Percentiles rank a stretch among this genome's conserved stretches.
These are phyloP conservation scores for Pythium monospermum DNA, from an alignment of 352 stramenopile genomes.

Conservation along the genomic window DNA sequence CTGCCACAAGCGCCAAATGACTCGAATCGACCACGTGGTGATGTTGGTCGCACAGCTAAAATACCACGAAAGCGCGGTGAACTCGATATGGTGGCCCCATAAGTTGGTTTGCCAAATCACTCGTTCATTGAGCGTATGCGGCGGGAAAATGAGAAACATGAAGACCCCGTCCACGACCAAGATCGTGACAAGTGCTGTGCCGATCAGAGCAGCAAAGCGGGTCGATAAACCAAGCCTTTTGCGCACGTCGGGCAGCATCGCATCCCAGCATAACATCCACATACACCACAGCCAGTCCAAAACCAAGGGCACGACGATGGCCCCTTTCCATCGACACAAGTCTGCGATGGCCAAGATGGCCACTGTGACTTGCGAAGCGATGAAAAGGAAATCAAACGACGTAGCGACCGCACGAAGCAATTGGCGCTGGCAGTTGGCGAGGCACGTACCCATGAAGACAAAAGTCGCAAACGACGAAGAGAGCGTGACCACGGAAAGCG, in stretches of 20 bases:
- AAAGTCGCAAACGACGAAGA: no score
- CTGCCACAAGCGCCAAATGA: neutral
- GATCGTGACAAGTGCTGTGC: neutral
- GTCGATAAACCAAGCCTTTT: neutral
- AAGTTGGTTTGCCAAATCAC: neutral
- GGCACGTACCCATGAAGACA: no score
- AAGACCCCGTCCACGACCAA: neutral
- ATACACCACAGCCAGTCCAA: neutral
- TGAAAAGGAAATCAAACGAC: no score
- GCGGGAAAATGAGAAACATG: neutral
- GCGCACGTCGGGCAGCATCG: neutral
- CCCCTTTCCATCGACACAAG: neutral
- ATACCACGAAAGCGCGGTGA: neutral
- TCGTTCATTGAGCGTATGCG: neutral
- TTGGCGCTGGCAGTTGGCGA: no score
- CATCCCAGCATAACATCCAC: constrained; percentile 3
- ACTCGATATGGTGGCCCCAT: neutral
- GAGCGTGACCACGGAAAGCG: no score
- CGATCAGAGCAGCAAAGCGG: neutral
- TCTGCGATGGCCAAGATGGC: neutral
- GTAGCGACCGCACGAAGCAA: no score
- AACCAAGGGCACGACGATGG: neutral
- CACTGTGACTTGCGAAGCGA: neutral
- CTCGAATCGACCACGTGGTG: neutral
- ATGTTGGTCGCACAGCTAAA: neutral